Conservation (phyloP, 352 stramenopile species). For the Phytophthora macrochlamydospora region DNA sequence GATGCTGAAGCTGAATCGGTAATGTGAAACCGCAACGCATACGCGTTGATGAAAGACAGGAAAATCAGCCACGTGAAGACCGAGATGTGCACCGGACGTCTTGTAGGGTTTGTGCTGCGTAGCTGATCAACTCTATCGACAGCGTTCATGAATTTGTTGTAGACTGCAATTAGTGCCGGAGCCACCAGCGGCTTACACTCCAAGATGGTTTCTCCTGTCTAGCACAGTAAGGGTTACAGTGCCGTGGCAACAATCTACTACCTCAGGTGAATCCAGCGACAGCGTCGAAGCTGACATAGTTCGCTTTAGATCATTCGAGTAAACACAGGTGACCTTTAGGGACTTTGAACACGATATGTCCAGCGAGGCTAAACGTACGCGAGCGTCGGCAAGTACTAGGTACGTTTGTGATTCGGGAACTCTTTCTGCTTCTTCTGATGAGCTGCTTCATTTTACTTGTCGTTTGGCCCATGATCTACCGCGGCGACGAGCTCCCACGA, state of each 20-base stretch:
- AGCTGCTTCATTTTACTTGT: slow-evolving; percentile 4
- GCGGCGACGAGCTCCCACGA: slow-evolving; percentile 1
- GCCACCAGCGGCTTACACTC: slow-evolving; percentile 4
- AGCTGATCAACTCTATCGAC: slow-evolving; percentile 17
- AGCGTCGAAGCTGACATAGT: slow-evolving; percentile 2
- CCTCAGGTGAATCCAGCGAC: slow-evolving; percentile 2
- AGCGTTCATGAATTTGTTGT: slow-evolving; percentile 17
- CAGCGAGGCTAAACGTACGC: slow-evolving; percentile 3
- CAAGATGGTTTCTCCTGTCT: slow-evolving; percentile 13
- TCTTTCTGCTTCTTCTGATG: background rate
- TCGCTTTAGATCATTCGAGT: slow-evolving; percentile 10
- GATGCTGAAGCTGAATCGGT: background rate
- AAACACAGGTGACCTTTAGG: background rate
- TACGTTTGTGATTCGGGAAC: background rate
- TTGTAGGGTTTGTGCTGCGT: slow-evolving; percentile 10
- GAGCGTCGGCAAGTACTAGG: slow-evolving; percentile 7
- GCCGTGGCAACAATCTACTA: slow-evolving; percentile 3
- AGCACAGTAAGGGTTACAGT: slow-evolving; percentile 7
- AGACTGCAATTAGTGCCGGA: slow-evolving; percentile 9
- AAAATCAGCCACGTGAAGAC: slow-evolving; percentile 13
- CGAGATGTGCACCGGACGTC: slow-evolving; percentile 11
- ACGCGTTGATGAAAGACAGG: slow-evolving; percentile 9
- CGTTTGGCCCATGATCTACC: background rate
- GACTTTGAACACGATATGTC: slow-evolving; percentile 6
- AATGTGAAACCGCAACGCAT: slow-evolving; percentile 4